These are phyloP conservation scores for Dothideomycetidae sp. DNA, from an alignment of 2,329 filamentous ascomycete genomes.

Conservation along the genomic window DNA sequence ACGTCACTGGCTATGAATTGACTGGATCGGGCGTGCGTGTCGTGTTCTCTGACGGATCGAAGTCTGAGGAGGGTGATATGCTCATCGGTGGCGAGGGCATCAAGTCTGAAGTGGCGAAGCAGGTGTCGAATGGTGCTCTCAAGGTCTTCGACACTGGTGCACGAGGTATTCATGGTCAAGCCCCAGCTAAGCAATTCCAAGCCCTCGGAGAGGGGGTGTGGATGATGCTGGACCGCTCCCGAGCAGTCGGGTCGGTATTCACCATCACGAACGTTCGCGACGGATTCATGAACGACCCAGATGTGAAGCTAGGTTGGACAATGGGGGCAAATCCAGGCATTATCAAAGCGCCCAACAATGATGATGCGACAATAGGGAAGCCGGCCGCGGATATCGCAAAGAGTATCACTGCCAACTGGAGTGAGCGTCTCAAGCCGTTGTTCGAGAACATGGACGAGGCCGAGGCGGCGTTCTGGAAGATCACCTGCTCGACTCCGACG, in stretches of 20 bases:
- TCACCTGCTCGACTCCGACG: slow-evolving; percentile 46
- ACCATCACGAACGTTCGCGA: slow-evolving; percentile 51
- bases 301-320: slow-evolving; percentile 49
- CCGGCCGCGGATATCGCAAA: slow-evolving; percentile 45
- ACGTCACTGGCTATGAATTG: slow-evolving; percentile 45
- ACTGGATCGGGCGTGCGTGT: slow-evolving; percentile 40
- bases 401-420: slow-evolving; percentile 40
- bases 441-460: slow-evolving; percentile 43
- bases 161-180: slow-evolving; percentile 51
- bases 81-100: slow-evolving; percentile 50
- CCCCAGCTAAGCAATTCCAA: slow-evolving; percentile 47
- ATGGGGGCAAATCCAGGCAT: slow-evolving; percentile 44
- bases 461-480: slow-evolving; percentile 52
- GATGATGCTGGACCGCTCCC: slow-evolving; percentile 35
- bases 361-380: slow-evolving; percentile 44
- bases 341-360: slow-evolving; percentile 43
- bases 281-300: slow-evolving; percentile 43
- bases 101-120: slow-evolving; percentile 44
- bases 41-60: slow-evolving; percentile 46
- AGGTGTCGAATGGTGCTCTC: slow-evolving; percentile 42
- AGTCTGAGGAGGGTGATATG: slow-evolving; percentile 44
- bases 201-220: slow-evolving; percentile 50
- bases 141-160: slow-evolving; percentile 51
- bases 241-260: slow-evolving; percentile 34
- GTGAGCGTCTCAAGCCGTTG: slow-evolving; percentile 40